Conservation (phyloP, 2,329 filamentous ascomycete genomes). For the Cladophialophora immunda region DNA sequence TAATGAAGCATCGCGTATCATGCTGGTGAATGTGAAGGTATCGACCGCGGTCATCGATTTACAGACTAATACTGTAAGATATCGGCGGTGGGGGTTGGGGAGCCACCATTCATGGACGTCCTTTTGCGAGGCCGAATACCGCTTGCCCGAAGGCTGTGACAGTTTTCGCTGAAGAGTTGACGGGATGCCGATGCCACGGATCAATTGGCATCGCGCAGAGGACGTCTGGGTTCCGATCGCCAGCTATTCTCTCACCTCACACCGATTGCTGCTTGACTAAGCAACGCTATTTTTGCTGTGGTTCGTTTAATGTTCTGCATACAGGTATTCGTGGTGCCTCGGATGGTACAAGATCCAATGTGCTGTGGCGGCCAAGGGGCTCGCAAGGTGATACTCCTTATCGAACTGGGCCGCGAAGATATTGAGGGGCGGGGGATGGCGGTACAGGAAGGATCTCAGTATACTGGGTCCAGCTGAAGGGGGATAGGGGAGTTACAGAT, state of each 20-base stretch:
- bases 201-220: neutral
- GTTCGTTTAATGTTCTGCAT: neutral
- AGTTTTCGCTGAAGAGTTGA: neutral
- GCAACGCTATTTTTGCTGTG: neutral
- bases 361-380: neutral
- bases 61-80: neutral
- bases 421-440: too few species aligned
- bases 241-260: neutral
- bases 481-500: too few species aligned
- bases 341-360: neutral
- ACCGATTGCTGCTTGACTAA: neutral
- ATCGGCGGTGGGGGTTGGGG: neutral
- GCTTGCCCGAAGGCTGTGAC: conserved; percentile 3
- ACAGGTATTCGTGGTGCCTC: neutral
- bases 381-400: too few species aligned
- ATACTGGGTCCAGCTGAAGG: too few species aligned
- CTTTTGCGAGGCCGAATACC: conserved; percentile 17
- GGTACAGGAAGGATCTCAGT: too few species aligned
- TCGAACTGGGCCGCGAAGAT: too few species aligned
- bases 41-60: neutral
- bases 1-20: conserved; percentile 17
- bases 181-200: neutral
- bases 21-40: neutral
- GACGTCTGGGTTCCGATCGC: neutral
- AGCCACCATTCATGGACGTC: neutral